Base-by-base conservation (phyloP, 192 early-diverging fungal genomes). In the Geranomyces michiganensis region DNA sequence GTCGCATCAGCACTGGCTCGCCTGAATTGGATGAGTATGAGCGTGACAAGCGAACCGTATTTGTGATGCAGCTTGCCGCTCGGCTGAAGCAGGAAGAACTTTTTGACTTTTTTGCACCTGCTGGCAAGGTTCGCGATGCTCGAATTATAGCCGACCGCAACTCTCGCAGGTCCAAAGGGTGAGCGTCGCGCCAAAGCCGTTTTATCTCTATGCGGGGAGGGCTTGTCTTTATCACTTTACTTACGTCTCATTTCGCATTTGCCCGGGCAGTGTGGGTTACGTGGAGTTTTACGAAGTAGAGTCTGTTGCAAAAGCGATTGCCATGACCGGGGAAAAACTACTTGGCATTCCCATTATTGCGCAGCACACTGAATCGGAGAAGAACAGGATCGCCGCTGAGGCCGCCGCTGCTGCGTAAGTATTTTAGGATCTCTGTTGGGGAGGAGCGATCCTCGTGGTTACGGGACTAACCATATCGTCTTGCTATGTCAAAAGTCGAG, bases 261-360 rank as follows among this genome's bases (percentile, higher is more conserved):
- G n/a, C n/a, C 24, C 36, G 60, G 41, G 8, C 78, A 93, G 96
- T 31, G 92, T 97, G 41, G 96, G 93, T 21, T 99, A 97, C 74
- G 92, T 99, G 4, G 96, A 99, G 78, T 99, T 97, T 83, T 92
- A 95, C 78, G 90, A 93, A 6, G 87, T 90, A 66, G 86, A 84
- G 8, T 88, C 94, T 32, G 94, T 95, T n/a, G 75, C 78, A 47
- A 90, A 87, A 70, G 96, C 96, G 5, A 83, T 96, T n/a, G 80
- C 76, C 32, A 86, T 97, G 84, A 86, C 91, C 41, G 94, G 92
- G 21, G 78, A 92, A 78, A 90, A 88, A 81, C 89, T 99, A 69
- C 84, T 96, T 76, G 94, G 92, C 30, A 91, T 96, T 64, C 96
- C 96, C 7, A 94, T 99, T 56, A 89, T 96, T 69, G 92, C 96